Base-by-base conservation (phyloP, 805 yeast species). In the Candida michaelii region DNA sequence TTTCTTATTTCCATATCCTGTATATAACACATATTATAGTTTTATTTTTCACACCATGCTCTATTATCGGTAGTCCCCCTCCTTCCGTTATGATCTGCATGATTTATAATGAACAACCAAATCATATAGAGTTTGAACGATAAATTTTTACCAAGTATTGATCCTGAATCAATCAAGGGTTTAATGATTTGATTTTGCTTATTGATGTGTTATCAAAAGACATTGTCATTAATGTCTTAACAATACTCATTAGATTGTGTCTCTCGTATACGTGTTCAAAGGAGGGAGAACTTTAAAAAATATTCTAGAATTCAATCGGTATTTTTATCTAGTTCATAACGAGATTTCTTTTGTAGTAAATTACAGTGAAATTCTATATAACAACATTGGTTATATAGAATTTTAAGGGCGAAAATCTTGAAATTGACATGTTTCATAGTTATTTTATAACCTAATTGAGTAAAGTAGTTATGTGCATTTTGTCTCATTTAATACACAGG, bases 341-440 rank as follows among this genome's bases (percentile, higher is more conserved):
- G 29, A 11, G 6, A 25, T 31, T 31, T 31, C 35, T 31, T 31
- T 31, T 31, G 35, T 31, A 31, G 35, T 31, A 17, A 31, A 17
- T 31, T 31, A 31, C 15, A 11, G 35, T 18, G 17, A 18, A 31
- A 31, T 25, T 25, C 11, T 7, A 11, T 11, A 6, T 23, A 23
- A 7, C 25, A 23, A 16, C n/a, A n/a, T n/a, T n/a, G n/a, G n/a
- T n/a, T n/a, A n/a, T n/a, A n/a, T n/a, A n/a, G n/a, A n/a, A n/a
- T n/a, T n/a, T n/a, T n/a, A n/a, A n/a, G n/a, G n/a, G n/a, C n/a
- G n/a, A n/a, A n/a, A n/a, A n/a, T n/a, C n/a, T n/a, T n/a, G n/a
- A n/a, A n/a, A n/a, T n/a, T 23, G 6, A 10, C 25, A 23, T 23
- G 25, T 23, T 23, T 23, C 25, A 23, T 10, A 23, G 10, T 23